Conservation (phyloP, 2,329 filamentous ascomycete genomes). For the Madurella mycetomatis region DNA sequence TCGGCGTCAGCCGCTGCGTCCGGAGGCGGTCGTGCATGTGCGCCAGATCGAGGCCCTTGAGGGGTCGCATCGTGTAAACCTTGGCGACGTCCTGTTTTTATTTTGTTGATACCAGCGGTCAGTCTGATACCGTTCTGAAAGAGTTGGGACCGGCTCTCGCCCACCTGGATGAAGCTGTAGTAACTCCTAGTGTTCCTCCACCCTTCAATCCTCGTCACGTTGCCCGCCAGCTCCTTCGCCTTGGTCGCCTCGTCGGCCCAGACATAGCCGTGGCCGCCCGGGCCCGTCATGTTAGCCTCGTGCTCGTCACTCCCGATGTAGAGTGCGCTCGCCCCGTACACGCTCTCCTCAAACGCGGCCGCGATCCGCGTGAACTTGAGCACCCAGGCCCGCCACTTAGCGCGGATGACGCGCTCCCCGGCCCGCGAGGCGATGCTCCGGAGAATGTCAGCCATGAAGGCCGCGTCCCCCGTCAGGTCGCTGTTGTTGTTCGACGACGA, state of each 20-base stretch:
- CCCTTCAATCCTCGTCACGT: slow-evolving; percentile 88
- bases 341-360: slow-evolving; percentile 89
- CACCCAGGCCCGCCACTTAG: slow-evolving; percentile 95
- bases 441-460: slow-evolving; percentile 84
- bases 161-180: slow-evolving; percentile 85
- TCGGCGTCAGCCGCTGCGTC: slow-evolving; percentile 69
- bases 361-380: slow-evolving; percentile 87
- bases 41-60: slow-evolving; percentile 79
- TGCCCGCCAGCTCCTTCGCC: slow-evolving; percentile 81
- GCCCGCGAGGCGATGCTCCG: slow-evolving; percentile 79
- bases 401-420: slow-evolving; percentile 82
- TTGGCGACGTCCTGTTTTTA: slow-evolving; percentile 56
- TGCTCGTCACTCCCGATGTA: slow-evolving; percentile 76
- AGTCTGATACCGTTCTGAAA: neutral
- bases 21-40: slow-evolving; percentile 91
- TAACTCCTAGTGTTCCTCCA: slow-evolving; percentile 96
- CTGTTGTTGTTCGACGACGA: no score
- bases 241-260: slow-evolving; percentile 82
- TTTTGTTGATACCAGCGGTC: slow-evolving; percentile 27
- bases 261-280: slow-evolving; percentile 80
- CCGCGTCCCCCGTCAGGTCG: slow-evolving; percentile 79
- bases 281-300: slow-evolving; percentile 52
- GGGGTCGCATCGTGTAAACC: slow-evolving; percentile 59
- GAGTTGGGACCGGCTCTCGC: slow-evolving; percentile 15
- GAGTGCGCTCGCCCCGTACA: slow-evolving; percentile 88